These are phyloP conservation scores for Bipolaris zeicola DNA, from an alignment of 2,329 filamentous ascomycete species.

Conservation along the genomic window DNA sequence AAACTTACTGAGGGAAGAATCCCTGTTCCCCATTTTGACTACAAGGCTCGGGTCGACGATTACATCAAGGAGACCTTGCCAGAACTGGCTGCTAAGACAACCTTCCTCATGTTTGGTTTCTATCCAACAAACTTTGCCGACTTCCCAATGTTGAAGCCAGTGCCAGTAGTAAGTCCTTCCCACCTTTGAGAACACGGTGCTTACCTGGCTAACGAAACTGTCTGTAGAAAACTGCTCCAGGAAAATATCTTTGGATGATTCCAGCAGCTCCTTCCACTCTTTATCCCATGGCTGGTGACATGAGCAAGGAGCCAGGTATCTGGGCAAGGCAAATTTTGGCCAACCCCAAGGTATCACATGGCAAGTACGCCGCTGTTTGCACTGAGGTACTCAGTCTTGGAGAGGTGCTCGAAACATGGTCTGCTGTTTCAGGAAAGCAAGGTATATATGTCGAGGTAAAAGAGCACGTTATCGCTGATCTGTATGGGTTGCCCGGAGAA, in stretches of 20 bases:
- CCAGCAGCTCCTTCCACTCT: neutral
- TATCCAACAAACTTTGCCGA: conserved; percentile 23
- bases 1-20: conserved; percentile 37
- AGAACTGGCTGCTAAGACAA: conserved; percentile 24
- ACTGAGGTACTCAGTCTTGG: conserved; percentile 4
- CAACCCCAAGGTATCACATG: conserved; percentile 5
- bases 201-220: neutral
- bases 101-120: conserved; percentile 21
- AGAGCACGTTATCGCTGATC: neutral
- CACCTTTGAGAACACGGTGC: too few species aligned
- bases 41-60: conserved; percentile 48
- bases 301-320: conserved; percentile 9
- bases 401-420: conserved; percentile 2
- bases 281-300: conserved; percentile 9
- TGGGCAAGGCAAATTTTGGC: conserved; percentile 10
- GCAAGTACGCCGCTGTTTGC: conserved; percentile 6
- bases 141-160: conserved; percentile 17
- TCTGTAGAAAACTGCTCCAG: neutral
- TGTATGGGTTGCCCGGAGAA: conserved; percentile 4
- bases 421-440: conserved; percentile 3
- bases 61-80: conserved; percentile 44
- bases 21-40: conserved; percentile 49
- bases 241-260: conserved; percentile 7
- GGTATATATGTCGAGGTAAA: conserved; percentile 7
- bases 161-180: conserved; percentile 3